phyloP scores from a whole-genome alignment of 2,329 filamentous ascomycete species.

The Trichoderma atroviride region DNA sequence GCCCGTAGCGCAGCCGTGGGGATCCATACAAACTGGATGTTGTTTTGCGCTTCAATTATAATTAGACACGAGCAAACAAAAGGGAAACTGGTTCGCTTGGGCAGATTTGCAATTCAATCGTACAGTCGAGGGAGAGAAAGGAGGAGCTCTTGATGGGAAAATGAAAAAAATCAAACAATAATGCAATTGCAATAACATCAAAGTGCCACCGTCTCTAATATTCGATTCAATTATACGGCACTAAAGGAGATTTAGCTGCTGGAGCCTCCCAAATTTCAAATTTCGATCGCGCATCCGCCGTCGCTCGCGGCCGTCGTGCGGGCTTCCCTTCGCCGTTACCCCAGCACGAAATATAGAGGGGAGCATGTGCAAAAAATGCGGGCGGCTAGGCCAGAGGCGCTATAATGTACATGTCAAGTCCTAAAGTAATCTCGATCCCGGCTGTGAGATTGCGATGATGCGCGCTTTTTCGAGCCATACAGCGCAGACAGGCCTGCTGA shows the following conservation, averaged over 20 bases:
- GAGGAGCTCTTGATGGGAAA: too few species aligned
- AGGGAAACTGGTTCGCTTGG: not conserved
- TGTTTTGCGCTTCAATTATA: not conserved
- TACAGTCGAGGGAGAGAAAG: not conserved
- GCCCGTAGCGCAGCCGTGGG: constrained; percentile 7
- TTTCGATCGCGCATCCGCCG: not conserved
- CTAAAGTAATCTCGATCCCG: constrained; percentile 21
- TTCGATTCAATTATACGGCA: not conserved
- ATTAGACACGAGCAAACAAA: constrained; percentile 7
- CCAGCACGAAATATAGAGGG: not conserved
- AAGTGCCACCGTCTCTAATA: not conserved
- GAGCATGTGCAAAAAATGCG: not conserved
- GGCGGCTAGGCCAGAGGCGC: constrained; percentile 17
- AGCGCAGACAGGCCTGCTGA: not conserved
- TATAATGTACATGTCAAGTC: not conserved
- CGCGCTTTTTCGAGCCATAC: constrained; percentile 12
- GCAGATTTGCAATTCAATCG: not conserved
- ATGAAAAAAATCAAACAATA: too few species aligned
- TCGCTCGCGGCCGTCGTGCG: not conserved
- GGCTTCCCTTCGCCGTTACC: not conserved
- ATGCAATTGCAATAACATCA: not conserved
- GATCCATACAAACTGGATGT: not conserved
- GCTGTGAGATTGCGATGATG: constrained; percentile 23
- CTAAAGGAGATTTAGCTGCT: not conserved
- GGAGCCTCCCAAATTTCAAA: not conserved